Conservation (phyloP, 441 rosid species). For the Erodium texanum region DNA sequence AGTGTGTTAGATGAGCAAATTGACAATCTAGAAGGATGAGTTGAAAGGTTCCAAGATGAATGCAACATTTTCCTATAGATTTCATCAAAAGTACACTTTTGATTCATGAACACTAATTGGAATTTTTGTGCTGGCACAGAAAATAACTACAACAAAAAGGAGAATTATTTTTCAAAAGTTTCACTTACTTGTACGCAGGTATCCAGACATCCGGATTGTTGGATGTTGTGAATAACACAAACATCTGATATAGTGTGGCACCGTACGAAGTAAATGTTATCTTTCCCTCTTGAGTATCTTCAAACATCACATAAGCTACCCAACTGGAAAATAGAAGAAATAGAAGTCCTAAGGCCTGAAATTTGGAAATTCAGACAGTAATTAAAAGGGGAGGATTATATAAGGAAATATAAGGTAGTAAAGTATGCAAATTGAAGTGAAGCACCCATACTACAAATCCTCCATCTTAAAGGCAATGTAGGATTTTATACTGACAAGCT, state of each 20-base stretch:
- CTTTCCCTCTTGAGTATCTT: conserved; percentile 79
- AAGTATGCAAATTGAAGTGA: conserved; percentile 9
- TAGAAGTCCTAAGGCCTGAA: conserved; percentile 80
- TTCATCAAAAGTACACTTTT: not conserved
- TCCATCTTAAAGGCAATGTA: not conserved
- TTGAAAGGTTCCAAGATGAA: not conserved
- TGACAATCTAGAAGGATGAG: not conserved
- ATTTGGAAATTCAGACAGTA: conserved; percentile 23
- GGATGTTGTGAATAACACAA: conserved; percentile 87
- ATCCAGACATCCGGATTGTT: conserved; percentile 99
- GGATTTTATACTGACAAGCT: not conserved
- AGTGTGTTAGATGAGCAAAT: not conserved
- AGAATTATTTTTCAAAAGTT: conserved; percentile 7
- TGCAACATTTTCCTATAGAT: not conserved
- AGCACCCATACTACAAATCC: not conserved
- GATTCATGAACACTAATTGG: not conserved
- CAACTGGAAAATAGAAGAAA: conserved; percentile 90
- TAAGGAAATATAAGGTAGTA: not conserved
- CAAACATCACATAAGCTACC: conserved; percentile 93
- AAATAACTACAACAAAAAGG: not conserved
- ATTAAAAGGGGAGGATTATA: conserved; percentile 6
- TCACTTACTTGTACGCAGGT: conserved; percentile 91
- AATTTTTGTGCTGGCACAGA: conserved; percentile 3
- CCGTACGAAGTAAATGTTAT: conserved; percentile 65
- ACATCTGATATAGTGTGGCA: conserved; percentile 75